A percentile compares a stretch with the other conserved stretches of the same genome.
These are phyloP conservation scores for Ascochyta fabae DNA, from an alignment of 2,329 filamentous ascomycete species.

Conservation along the genomic window DNA sequence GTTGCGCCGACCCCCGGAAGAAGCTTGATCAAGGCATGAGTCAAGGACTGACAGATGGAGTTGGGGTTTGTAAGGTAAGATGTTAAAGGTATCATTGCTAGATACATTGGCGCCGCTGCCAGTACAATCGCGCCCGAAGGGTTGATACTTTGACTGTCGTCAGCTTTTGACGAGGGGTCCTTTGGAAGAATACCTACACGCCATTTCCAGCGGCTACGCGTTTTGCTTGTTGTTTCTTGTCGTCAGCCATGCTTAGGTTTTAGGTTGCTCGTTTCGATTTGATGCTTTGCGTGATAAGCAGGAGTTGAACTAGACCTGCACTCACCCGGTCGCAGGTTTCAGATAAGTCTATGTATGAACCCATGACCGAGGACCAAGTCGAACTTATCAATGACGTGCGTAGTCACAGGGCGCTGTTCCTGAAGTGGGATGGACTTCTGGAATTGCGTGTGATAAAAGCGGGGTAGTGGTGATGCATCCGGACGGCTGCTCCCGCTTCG, in stretches of 20 bases:
- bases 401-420: background rate
- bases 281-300: background rate
- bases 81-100: conserved; percentile 28
- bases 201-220: conserved; percentile 24
- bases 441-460: conserved; percentile 10
- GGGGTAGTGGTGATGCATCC: conserved; percentile 7
- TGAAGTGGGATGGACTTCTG: conserved; percentile 5
- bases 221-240: conserved; percentile 28
- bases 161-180: background rate
- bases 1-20: conserved; percentile 27
- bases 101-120: conserved; percentile 28
- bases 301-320: background rate
- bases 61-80: conserved; percentile 30
- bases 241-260: conserved; percentile 23
- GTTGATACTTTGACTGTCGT: conserved; percentile 18
- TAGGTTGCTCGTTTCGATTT: background rate
- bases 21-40: conserved; percentile 30
- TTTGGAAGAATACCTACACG: conserved; percentile 15
- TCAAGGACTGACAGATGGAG: conserved; percentile 28
- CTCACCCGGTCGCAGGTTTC: background rate
- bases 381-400: conserved; percentile 1
- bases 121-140: conserved; percentile 22
- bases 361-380: conserved; percentile 2
- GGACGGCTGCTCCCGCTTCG: conserved; percentile 11
- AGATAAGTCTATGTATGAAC: conserved; percentile 5